Conservation (phyloP, 495 filamentous ascomycete species). For the Choiromyces venosus region DNA sequence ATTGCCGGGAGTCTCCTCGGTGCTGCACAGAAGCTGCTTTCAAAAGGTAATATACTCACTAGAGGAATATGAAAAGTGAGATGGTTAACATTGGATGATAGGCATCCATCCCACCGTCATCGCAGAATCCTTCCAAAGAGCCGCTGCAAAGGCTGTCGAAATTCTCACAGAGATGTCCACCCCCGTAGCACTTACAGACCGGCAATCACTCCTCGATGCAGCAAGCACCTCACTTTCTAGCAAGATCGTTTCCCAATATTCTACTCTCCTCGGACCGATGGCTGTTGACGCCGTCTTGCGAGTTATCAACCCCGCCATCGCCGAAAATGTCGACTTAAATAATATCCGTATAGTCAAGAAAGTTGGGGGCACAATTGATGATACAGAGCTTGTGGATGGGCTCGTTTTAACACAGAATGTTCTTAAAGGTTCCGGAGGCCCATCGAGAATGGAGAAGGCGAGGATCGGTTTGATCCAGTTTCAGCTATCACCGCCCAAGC, state of each 20-base stretch:
- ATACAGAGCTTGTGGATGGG: conserved; percentile 94
- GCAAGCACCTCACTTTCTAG: conserved; percentile 96
- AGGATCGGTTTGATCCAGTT: conserved; percentile 96
- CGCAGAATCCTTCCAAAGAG: conserved; percentile 94
- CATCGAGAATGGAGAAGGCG: conserved; percentile 92
- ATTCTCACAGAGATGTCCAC: conserved; percentile 93
- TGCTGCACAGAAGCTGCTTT: conserved; percentile 81
- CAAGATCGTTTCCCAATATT: conserved; percentile 97
- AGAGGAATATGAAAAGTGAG: neutral
- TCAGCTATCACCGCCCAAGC: conserved; percentile 95
- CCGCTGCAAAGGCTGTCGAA: conserved; percentile 77
- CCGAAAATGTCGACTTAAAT: conserved; percentile 90
- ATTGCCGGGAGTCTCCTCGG: conserved; percentile 91
- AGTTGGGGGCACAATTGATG: conserved; percentile 94
- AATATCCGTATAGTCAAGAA: conserved; percentile 98
- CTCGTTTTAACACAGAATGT: conserved; percentile 87
- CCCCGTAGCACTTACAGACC: conserved; percentile 84
- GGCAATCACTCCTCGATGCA: conserved; percentile 83
- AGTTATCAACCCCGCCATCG: conserved; percentile 89
- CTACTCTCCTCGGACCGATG: conserved; percentile 86
- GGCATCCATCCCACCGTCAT: conserved; percentile 94
- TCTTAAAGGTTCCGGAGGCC: conserved; percentile 88
- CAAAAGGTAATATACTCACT: conserved; percentile 57
- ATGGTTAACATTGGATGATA: conserved; percentile 26
- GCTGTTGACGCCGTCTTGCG: conserved; percentile 93